Base-by-base conservation (phyloP, 495 filamentous ascomycete genomes). In the Durotheca rogersii region DNA sequence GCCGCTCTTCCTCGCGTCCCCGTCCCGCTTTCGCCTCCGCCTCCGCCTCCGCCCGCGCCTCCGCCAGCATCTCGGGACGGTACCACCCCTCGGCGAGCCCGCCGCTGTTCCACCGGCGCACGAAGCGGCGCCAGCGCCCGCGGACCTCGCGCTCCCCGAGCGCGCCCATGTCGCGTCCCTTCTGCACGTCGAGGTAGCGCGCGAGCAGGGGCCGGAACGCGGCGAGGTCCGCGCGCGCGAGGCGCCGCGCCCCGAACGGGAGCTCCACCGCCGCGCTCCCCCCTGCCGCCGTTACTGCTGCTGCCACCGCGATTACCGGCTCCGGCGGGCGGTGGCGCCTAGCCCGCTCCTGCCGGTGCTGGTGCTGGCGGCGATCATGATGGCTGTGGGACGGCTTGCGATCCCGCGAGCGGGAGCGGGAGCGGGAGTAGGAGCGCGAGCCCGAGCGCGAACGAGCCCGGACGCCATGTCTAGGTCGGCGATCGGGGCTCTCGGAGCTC, bases 21-120 rank as follows among this genome's bases (percentile, higher is more conserved):
- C n/a, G n/a, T n/a, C n/a, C n/a, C 71, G 20, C 86, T 81, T 21
- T 87, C 85, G 18, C 75, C 76, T 7, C 84, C 80, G 10, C 75
- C 76, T 1, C 75, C 72, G 0, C 73, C 67, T 27, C 4, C 9
- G 4, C 23, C 23, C 0, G 76, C n/a, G 80, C 80, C 40, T 77
- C 79, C 30, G 74, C 64, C 15, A 85, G 72, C 1, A 77, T 82
- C 55, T 67, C 71, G 15, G 90, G 85, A 56, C 90, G 87, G 66
- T 98, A 98, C 92, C 93, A 98, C 17, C 90, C 90, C 67, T 90
- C 85, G 1, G 89, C 86, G 44, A 98, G 75, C 75, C 95, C 90
- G 71, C 87, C 89, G 64, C 81, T 84, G 73, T 98, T 98, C 93
- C 93, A 98, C 77, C 90, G 92, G 2, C 79, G 71, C 10, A 89